Percentiles rank a stretch among this genome's conserved stretches.
Conservation (phyloP, 2,329 filamentous ascomycete genomes). For the Byssoonygena ceratinophila region DNA sequence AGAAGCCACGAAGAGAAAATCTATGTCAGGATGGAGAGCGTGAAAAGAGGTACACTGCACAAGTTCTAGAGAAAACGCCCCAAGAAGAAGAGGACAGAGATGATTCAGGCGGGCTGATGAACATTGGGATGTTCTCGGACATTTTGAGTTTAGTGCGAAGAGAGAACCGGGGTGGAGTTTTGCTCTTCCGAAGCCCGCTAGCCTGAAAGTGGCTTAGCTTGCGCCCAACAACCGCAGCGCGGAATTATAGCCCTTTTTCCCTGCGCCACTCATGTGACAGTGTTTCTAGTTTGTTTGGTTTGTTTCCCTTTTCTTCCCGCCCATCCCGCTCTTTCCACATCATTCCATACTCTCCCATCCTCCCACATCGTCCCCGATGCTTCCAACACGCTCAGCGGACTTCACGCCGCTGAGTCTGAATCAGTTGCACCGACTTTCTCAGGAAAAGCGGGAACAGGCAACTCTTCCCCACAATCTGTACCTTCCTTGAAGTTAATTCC, state of each 20-base stretch:
- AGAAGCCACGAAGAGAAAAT: not conserved
- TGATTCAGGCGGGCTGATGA: not conserved
- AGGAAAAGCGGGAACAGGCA: no score
- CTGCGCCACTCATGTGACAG: not conserved
- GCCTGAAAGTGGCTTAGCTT: not conserved
- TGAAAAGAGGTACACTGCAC: not conserved
- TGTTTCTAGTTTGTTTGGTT: not conserved
- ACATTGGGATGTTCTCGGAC: not conserved
- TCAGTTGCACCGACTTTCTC: no score
- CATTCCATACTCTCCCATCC: no score
- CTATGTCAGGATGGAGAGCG: not conserved
- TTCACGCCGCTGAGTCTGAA: not conserved
- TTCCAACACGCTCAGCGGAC: not conserved
- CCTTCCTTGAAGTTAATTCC: no score
- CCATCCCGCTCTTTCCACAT: no score
- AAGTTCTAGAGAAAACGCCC: not conserved
- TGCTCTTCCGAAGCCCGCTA: not conserved
- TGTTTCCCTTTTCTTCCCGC: no score
- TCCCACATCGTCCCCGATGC: no score
- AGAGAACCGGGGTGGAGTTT: not conserved
- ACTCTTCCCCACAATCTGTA: no score
- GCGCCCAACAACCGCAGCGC: not conserved
- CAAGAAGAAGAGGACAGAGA: not conserved
- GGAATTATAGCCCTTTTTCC: not conserved
- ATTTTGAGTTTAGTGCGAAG: conserved; percentile 3